Evolutionary conservation across 352 stramenopile genomes (phyloP).

Genomic region (Pelagophyceae sp.): DNA sequence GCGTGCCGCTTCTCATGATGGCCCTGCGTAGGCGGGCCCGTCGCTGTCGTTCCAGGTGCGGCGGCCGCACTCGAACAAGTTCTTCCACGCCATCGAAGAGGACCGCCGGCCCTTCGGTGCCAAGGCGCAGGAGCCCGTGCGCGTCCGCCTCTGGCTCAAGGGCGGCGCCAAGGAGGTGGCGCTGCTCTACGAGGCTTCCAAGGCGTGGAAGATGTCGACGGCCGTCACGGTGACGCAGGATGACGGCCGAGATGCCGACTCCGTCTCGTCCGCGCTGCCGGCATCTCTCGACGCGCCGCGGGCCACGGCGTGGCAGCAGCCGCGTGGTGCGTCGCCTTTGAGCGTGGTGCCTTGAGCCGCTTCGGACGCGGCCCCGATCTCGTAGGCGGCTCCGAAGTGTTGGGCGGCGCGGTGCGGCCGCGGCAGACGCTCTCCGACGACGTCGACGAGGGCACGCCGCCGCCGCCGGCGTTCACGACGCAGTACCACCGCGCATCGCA

Average conservation of each 20-base stretch:
- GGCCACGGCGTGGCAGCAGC: too few species aligned
- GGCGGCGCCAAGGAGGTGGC: neutral
- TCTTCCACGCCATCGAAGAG: neutral
- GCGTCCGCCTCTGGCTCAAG: neutral
- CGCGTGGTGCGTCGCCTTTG: neutral
- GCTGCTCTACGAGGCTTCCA: neutral
- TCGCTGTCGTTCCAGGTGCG: neutral
- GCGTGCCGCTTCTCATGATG: too few species aligned
- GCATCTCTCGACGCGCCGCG: neutral
- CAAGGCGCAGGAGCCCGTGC: neutral
- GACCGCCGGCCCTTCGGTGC: too few species aligned
- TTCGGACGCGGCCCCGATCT: too few species aligned
- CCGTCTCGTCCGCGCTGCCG: neutral
- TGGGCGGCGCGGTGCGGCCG: too few species aligned
- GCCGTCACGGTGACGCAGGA: neutral
- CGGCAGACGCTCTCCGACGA: too few species aligned
- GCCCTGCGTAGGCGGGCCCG: too few species aligned
- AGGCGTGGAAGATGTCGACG: neutral
- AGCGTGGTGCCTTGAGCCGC: too few species aligned
- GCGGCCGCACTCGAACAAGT: neutral
- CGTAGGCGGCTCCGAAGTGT: too few species aligned
- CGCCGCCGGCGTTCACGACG: too few species aligned
- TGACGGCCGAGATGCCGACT: neutral
- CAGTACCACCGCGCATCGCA: too few species aligned
- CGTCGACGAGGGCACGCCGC: too few species aligned